These are phyloP conservation scores for Monascus purpureus DNA, from an alignment of 495 filamentous ascomycete species.

Conservation along the genomic window DNA sequence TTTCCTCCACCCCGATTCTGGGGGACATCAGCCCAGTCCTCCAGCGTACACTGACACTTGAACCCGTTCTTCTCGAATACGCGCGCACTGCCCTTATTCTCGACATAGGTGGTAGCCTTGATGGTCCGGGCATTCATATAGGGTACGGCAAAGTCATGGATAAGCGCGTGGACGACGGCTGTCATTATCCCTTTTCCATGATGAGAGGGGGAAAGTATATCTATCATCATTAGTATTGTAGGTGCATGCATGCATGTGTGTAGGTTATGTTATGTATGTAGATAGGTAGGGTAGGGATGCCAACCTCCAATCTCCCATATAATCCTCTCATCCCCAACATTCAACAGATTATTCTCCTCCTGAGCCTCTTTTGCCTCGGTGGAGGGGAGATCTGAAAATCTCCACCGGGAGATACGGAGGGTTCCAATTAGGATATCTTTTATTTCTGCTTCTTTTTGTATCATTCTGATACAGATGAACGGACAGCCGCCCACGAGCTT, in stretches of 20 bases:
- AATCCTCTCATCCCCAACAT: conserved; percentile 8
- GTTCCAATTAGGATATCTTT: too few relatives aligned
- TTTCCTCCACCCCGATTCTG: conserved; percentile 7
- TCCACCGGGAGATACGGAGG: too few relatives aligned
- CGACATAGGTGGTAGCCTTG: conserved; percentile 8
- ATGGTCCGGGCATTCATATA: conserved; percentile 12
- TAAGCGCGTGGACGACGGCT: conserved; percentile 5
- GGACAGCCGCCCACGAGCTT: conserved; percentile 11
- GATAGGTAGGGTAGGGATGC: not conserved
- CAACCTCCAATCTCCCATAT: conserved; percentile 13
- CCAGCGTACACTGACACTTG: conserved; percentile 3
- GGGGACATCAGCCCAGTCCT: conserved; percentile 8
- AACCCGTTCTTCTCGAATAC: conserved; percentile 16
- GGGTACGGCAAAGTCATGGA: conserved; percentile 14
- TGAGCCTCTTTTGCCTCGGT: conserved; percentile 6
- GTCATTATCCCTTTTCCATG: conserved; percentile 18
- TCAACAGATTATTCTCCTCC: conserved; percentile 7
- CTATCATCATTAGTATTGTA: conserved; percentile 3
- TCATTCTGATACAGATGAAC: conserved; percentile 14
- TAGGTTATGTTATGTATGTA: too few relatives aligned
- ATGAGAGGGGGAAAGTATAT: conserved; percentile 10
- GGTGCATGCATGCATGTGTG: too few relatives aligned
- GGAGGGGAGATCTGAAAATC: too few relatives aligned
- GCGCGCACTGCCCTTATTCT: conserved; percentile 11
- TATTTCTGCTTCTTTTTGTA: too few relatives aligned